A percentile compares a stretch with the other conserved stretches of the same genome.
These are phyloP conservation scores for Eucalyptus microcorys DNA, from an alignment of 345 rosid genomes.

Conservation along the genomic window DNA sequence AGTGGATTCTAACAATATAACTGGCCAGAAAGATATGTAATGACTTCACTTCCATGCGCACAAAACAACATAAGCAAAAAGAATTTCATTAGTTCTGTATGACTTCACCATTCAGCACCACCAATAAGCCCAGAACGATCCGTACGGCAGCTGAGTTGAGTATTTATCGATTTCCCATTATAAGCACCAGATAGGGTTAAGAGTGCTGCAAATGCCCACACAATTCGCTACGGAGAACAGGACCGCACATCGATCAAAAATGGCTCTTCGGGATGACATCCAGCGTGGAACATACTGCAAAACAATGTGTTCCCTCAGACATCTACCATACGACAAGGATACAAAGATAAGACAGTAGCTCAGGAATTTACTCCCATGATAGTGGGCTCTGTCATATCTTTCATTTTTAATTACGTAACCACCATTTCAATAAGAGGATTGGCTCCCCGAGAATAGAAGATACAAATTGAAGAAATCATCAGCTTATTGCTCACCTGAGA, in stretches of 20 bases:
- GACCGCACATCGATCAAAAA: conserved; percentile 44
- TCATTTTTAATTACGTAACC: not conserved
- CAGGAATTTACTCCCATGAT: not conserved
- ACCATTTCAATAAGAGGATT: not conserved
- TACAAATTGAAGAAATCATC: not conserved
- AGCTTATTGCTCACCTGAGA: conserved; percentile 48
- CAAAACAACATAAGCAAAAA: not conserved
- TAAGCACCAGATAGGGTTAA: conserved; percentile 82
- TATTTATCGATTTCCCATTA: conserved; percentile 26
- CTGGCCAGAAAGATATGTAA: not conserved
- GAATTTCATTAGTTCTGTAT: not conserved
- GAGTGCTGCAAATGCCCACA: conserved; percentile 73
- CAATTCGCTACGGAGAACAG: conserved; percentile 40
- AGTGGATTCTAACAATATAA: not conserved
- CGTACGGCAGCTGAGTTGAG: conserved; percentile 73
- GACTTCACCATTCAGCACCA: conserved; percentile 69
- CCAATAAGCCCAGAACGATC: conserved; percentile 82
- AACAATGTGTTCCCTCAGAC: not conserved
- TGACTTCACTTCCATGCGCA: not conserved
- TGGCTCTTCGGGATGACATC: conserved; percentile 24
- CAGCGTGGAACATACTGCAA: conserved; percentile 59
- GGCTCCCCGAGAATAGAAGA: not conserved
- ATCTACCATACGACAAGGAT: too few relatives aligned
- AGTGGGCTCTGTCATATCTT: not conserved
- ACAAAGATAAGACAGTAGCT: not conserved